phyloP scores from a whole-genome alignment of 148 eudicot species.

The Polygonum aviculare region DNA sequence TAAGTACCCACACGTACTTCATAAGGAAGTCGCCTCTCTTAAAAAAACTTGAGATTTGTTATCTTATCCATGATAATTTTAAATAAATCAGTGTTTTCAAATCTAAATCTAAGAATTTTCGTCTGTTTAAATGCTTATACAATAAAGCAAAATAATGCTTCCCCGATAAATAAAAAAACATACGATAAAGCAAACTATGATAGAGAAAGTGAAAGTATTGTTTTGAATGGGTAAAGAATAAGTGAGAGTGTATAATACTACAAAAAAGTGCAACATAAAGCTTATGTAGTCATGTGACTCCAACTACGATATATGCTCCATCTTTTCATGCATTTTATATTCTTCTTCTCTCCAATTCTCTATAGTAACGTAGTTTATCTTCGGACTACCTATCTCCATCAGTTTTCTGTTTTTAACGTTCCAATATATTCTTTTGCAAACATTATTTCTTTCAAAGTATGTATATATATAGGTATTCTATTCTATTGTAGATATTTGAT shows the following conservation, averaged over 20 bases:
- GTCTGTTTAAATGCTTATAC: too few species aligned
- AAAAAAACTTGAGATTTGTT: too few species aligned
- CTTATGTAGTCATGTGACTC: conserved; percentile 1
- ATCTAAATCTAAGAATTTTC: too few species aligned
- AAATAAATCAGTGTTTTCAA: too few species aligned
- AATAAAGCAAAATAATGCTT: too few species aligned
- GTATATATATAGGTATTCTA: too few species aligned
- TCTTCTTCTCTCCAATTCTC: background rate
- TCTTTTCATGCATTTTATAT: background rate
- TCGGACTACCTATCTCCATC: background rate
- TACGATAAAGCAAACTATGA: background rate
- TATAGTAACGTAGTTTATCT: background rate
- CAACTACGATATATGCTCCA: background rate
- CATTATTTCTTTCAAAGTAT: too few species aligned
- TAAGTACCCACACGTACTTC: too few species aligned
- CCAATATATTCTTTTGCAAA: background rate
- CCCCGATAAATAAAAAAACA: background rate
- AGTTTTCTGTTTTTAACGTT: background rate
- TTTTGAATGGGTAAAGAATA: too few species aligned
- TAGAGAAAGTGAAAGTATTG: background rate
- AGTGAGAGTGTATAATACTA: background rate
- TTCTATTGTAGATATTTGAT: too few species aligned
- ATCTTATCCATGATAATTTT: too few species aligned
- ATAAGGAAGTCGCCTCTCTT: too few species aligned
- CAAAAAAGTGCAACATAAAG: background rate